Evolutionary conservation across 2,329 filamentous ascomycete genomes (phyloP).

Genomic region (Fusarium papillatum): DNA sequence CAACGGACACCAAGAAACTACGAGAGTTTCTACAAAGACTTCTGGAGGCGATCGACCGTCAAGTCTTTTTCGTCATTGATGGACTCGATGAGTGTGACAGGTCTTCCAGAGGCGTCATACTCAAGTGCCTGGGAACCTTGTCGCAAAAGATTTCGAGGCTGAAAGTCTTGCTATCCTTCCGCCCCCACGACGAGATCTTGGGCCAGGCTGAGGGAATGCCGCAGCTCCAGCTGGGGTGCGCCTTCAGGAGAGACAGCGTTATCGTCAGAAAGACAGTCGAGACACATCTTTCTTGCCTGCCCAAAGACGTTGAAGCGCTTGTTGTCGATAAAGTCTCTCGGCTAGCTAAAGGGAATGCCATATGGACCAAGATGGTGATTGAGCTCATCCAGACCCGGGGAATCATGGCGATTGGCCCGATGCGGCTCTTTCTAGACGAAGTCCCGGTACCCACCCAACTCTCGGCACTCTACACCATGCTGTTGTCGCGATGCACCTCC

Average conservation of each 20-base stretch:
- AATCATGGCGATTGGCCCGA: constrained; percentile 12
- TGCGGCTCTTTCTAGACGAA: constrained; percentile 16
- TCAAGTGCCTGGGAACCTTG: constrained; percentile 17
- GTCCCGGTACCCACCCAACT: constrained; percentile 16
- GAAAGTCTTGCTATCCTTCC: constrained; percentile 29
- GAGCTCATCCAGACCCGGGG: constrained; percentile 20
- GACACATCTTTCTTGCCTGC: constrained; percentile 15
- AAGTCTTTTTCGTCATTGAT: constrained; percentile 41
- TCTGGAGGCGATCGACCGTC: constrained; percentile 18
- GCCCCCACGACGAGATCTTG: constrained; percentile 15
- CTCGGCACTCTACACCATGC: constrained; percentile 24
- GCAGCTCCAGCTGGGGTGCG: constrained; percentile 12
- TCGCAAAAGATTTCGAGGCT: constrained; percentile 17
- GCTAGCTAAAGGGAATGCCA: constrained; percentile 28
- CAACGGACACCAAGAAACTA: constrained; percentile 18
- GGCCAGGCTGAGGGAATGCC: constrained; percentile 10
- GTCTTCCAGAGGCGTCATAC: constrained; percentile 35
- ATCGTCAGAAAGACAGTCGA: constrained; percentile 19
- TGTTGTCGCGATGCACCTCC: constrained; percentile 27
- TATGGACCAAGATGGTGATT: constrained; percentile 34
- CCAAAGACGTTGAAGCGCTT: constrained; percentile 25
- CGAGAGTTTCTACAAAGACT: constrained; percentile 19
- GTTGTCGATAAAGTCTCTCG: constrained; percentile 25
- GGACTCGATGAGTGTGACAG: constrained; percentile 46
- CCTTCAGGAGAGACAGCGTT: constrained; percentile 11